These are phyloP conservation scores for Oryza brachyantha DNA, from an alignment of 176 grass and related monocot species.

Conservation along the genomic window DNA sequence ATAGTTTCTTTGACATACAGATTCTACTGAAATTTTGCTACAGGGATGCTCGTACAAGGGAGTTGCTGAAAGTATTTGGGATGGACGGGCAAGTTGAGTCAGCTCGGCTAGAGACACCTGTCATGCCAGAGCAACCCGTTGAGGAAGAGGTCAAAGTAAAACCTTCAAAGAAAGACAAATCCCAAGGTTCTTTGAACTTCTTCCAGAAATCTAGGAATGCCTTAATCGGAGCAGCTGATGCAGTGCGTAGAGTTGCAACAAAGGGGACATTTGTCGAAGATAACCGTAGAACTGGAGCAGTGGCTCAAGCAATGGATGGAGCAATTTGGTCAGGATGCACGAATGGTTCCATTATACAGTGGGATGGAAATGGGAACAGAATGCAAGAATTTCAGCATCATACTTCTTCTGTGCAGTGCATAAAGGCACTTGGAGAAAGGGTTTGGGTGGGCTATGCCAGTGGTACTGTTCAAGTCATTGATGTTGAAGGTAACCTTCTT, in stretches of 20 bases:
- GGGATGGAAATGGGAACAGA: slow-evolving; percentile 75
- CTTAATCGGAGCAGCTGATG: slow-evolving; percentile 87
- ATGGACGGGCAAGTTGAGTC: slow-evolving; percentile 83
- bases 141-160: slow-evolving; percentile 90
- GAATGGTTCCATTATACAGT: slow-evolving; percentile 78
- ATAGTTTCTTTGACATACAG: not conserved
- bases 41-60: slow-evolving; percentile 93
- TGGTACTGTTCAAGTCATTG: slow-evolving; percentile 73
- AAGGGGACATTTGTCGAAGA: slow-evolving; percentile 91
- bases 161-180: slow-evolving; percentile 85
- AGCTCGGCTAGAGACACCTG: slow-evolving; percentile 44
- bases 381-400: slow-evolving; percentile 80
- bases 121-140: slow-evolving; percentile 61
- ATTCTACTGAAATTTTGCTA: slow-evolving; percentile 17
- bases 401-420: slow-evolving; percentile 79
- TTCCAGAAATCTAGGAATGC: slow-evolving; percentile 94
- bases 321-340: slow-evolving; percentile 91
- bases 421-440: slow-evolving; percentile 76
- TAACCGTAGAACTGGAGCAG: slow-evolving; percentile 69
- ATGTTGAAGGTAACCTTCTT: slow-evolving; percentile 74
- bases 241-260: slow-evolving; percentile 77
- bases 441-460: slow-evolving; percentile 93
- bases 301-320: slow-evolving; percentile 67
- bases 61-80: slow-evolving; percentile 85
- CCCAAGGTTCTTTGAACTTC: slow-evolving; percentile 81